phyloP scores from a whole-genome alignment of 352 stramenopile species.

The Pythium myriotylum region DNA sequence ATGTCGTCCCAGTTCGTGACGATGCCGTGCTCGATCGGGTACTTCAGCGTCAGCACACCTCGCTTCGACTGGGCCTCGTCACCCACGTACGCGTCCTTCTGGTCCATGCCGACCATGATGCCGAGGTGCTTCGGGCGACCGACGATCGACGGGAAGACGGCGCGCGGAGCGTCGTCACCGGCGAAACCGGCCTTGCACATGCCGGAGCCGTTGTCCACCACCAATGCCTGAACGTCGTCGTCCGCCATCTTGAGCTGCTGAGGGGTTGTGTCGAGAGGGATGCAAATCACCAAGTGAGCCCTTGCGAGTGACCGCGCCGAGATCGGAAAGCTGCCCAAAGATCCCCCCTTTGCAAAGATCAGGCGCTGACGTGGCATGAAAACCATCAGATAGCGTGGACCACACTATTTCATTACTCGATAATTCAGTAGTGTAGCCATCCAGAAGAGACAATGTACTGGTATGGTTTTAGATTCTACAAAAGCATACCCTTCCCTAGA shows the following conservation, averaged over 20 bases:
- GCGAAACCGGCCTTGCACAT: slow-evolving; percentile 99
- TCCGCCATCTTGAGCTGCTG: slow-evolving; percentile 49
- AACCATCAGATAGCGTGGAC: slow-evolving; percentile 8
- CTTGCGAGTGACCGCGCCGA: too few relatives aligned
- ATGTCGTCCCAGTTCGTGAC: slow-evolving; percentile 99
- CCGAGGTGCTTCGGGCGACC: slow-evolving; percentile 95
- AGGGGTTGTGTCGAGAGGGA: neutral
- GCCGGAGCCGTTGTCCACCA: slow-evolving; percentile 98
- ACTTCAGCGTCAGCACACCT: slow-evolving; percentile 94
- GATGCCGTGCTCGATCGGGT: slow-evolving; percentile 99
- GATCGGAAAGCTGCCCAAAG: slow-evolving; percentile 1
- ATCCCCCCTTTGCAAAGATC: slow-evolving; percentile 8
- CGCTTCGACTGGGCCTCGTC: slow-evolving; percentile 94
- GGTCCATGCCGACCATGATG: slow-evolving; percentile 98
- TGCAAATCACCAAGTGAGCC: slow-evolving; percentile 18
- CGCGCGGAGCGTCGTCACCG: slow-evolving; percentile 95
- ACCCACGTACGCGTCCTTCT: slow-evolving; percentile 94
- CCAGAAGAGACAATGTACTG: neutral
- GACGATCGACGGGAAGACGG: slow-evolving; percentile 97
- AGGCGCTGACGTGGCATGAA: slow-evolving; percentile 12
- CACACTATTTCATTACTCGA: neutral
- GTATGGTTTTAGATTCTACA: neutral
- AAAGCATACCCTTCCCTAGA: slow-evolving; percentile 1
- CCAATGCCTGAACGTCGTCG: slow-evolving; percentile 66
- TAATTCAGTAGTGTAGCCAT: neutral